Evolutionary conservation across 2,329 filamentous ascomycete genomes (phyloP).

Genomic region (Verticillium tricorpus): DNA sequence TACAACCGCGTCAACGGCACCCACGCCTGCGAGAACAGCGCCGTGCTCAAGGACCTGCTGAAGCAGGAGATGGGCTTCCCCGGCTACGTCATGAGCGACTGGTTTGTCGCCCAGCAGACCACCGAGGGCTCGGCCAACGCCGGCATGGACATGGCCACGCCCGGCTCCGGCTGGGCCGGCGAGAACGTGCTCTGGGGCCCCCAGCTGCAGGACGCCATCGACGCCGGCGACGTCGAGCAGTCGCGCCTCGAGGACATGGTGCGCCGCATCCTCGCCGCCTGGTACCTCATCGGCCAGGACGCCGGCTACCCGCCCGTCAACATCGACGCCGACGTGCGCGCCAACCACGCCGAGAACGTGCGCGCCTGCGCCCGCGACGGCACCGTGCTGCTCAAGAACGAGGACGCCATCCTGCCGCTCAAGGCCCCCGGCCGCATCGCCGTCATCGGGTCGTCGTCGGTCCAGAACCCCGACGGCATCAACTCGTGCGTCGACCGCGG

Average conservation of each 20-base stretch:
- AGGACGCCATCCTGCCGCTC: conserved; percentile 50
- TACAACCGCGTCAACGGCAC: conserved; percentile 69
- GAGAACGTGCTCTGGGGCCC: conserved; percentile 51
- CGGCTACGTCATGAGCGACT: conserved; percentile 58
- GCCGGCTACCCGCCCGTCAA: conserved; percentile 46
- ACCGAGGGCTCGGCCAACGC: conserved; percentile 61
- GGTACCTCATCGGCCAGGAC: conserved; percentile 54
- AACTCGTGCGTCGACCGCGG: conserved; percentile 59
- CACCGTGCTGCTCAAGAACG: conserved; percentile 67
- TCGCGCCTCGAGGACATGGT: conserved; percentile 64
- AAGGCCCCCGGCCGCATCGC: conserved; percentile 48
- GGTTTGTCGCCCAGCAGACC: conserved; percentile 67
- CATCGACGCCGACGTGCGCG: conserved; percentile 49
- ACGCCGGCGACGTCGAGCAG: conserved; percentile 52
- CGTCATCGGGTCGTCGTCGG: conserved; percentile 59
- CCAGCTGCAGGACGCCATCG: conserved; percentile 46
- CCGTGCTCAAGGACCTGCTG: conserved; percentile 55
- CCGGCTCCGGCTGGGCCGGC: conserved; percentile 57
- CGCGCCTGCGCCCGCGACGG: conserved; percentile 49
- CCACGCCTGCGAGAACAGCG: conserved; percentile 62
- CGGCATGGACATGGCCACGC: conserved; percentile 81
- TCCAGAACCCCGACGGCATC: conserved; percentile 55
- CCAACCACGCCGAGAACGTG: conserved; percentile 60
- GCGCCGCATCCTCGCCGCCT: conserved; percentile 57
- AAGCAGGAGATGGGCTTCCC: conserved; percentile 73